Percentiles rank a stretch among this genome's conserved stretches.
phyloP scores from a whole-genome alignment of 352 stramenopile genomes.

The Phytophthora rubi region DNA sequence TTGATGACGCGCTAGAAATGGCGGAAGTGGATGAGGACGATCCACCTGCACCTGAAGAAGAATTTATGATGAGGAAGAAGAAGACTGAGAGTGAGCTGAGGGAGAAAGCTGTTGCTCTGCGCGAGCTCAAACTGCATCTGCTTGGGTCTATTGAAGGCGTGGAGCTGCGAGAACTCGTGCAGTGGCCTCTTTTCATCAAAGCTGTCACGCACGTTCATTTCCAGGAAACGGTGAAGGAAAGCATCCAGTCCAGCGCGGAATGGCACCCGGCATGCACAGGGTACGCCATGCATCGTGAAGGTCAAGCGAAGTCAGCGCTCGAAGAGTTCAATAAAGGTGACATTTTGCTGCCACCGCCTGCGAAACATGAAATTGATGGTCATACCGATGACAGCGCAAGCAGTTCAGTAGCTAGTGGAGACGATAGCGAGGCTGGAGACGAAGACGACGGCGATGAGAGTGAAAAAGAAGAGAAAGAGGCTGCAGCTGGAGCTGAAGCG shows the following conservation, averaged over 20 bases:
- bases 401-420: constrained; percentile 63
- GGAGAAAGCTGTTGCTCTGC: constrained; percentile 38
- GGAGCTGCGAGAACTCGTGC: constrained; percentile 49
- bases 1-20: constrained; percentile 20
- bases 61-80: constrained; percentile 36
- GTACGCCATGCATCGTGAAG: constrained; percentile 62
- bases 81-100: constrained; percentile 35
- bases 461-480: constrained; percentile 7
- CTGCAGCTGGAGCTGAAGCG: background rate
- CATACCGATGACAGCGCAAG: constrained; percentile 83
- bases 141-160: constrained; percentile 65
- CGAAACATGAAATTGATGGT: constrained; percentile 73
- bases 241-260: constrained; percentile 20
- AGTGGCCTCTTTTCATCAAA: constrained; percentile 68
- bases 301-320: constrained; percentile 30
- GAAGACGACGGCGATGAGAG: constrained; percentile 18
- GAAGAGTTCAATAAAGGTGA: constrained; percentile 56
- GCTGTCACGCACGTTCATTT: constrained; percentile 57
- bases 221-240: constrained; percentile 35
- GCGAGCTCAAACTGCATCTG: constrained; percentile 56
- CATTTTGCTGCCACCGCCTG: constrained; percentile 54
- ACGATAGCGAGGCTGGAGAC: constrained; percentile 43
- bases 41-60: constrained; percentile 1
- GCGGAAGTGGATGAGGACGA: constrained; percentile 19
- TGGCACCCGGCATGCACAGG: constrained; percentile 59